Evolutionary conservation across 768 basidiomycete genomes (phyloP), one percentile per base, ranked within the genome.

Genomic region (Boletus sensibilis): DNA sequence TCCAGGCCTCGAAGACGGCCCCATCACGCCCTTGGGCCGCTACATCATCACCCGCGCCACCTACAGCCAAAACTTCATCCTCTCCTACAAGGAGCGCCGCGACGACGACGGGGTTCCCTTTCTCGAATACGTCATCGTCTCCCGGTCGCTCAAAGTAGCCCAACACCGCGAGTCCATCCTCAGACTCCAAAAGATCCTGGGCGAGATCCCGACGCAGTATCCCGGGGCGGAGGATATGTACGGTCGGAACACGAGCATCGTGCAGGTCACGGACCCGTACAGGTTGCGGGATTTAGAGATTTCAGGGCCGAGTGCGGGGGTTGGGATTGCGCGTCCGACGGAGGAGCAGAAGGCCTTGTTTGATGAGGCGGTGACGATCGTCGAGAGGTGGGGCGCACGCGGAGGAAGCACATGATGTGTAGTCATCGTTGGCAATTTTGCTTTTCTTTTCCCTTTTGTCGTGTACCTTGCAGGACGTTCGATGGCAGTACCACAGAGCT

Each of bases 181-280:
- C 20, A 14, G 86, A 64, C 77, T 92, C 33, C 74, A 85, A 37
- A 43, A 21, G 5, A 86, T 91, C 68, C 70, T 92, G 83, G 84
- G 65, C 45, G 62, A 2, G 81, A 84, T 29, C 39, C 68, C 65
- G 4, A 9, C 31, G 12, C 68, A 69, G 43, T 62, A 68, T 33
- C 79, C 80, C 0, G 86, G 85, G 1, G 82, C 80, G 42, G 75
- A 87, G 68, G 89, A 92, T 64, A 84, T 91, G 50, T 92, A 92
- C 59, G 85, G 85, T 1, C 58, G 83, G 59, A 77, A 88, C 67
- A 86, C 78, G 10, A 83, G 85, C 68, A 88, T 90, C 58, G 73
- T 79, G 6, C 87, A 82, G 74, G 76, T 72, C 8, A 81, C 50
- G 5, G 41, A 56, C 0, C 20, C 46, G 6, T 14, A 5, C 1